These are phyloP conservation scores for Sporothrix dimorphospora DNA, from an alignment of 2,329 filamentous ascomycete species.

Conservation along the genomic window DNA sequence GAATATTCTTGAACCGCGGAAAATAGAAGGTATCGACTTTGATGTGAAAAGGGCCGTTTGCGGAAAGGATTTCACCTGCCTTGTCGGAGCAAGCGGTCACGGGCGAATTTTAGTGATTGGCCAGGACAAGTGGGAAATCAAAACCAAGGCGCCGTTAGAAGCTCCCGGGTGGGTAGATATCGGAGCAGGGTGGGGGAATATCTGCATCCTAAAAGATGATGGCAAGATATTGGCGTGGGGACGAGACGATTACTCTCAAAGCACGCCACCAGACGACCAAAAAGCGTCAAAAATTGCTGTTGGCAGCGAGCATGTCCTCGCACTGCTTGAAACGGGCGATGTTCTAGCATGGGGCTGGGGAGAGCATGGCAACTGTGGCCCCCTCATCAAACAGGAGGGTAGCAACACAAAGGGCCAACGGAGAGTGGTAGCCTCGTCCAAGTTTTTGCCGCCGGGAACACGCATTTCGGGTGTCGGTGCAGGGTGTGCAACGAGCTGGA, in stretches of 20 bases:
- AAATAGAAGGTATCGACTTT: conserved; percentile 63
- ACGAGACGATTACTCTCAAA: conserved; percentile 80
- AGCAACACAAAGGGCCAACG: conserved; percentile 72
- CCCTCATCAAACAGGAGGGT: conserved; percentile 50
- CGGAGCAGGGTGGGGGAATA: conserved; percentile 78
- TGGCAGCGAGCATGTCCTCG: conserved; percentile 89
- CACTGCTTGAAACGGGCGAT: conserved; percentile 64
- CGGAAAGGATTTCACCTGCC: conserved; percentile 82
- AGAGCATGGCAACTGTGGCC: conserved; percentile 95
- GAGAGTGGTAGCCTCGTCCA: conserved; percentile 66
- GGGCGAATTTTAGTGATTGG: conserved; percentile 71
- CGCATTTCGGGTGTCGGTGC: conserved; percentile 68
- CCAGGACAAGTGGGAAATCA: conserved; percentile 71
- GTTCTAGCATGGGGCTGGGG: conserved; percentile 94
- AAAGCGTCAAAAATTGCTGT: conserved; percentile 67
- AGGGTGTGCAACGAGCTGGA: conserved; percentile 90
- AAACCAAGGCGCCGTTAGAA: conserved; percentile 57
- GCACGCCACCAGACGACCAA: conserved; percentile 66
- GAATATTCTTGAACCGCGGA: conserved; percentile 62
- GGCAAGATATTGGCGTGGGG: conserved; percentile 75
- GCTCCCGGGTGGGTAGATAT: conserved; percentile 67
- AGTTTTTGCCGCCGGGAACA: conserved; percentile 54
- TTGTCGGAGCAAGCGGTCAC: conserved; percentile 59
- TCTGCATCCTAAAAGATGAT: conserved; percentile 69
- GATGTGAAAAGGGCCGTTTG: conserved; percentile 69